Percentiles rank a stretch among this genome's conserved stretches.
Evolutionary conservation across 345 rosid species (phyloP).

Genomic region (Pugionium dolabratum): DNA sequence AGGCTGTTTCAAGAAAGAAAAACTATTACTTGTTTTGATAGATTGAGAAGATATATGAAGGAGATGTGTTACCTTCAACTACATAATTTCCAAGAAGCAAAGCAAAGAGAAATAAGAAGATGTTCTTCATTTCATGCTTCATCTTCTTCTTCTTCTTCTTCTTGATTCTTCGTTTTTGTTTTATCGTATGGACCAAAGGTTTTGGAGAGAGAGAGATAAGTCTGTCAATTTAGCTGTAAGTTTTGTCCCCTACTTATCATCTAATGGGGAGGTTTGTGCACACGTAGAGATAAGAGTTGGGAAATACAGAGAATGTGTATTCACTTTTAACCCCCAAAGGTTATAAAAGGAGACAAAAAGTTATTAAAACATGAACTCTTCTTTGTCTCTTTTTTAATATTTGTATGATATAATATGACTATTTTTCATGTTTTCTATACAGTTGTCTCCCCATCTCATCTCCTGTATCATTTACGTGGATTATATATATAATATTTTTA

Average conservation of each 20-base stretch:
- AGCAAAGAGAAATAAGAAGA: slow-evolving; percentile 47
- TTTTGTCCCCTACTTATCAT: slow-evolving; percentile 42
- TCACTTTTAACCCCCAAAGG: slow-evolving; percentile 15
- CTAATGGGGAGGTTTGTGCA: slow-evolving; percentile 33
- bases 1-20: slow-evolving; percentile 18
- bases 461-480: too few relatives aligned
- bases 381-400: too few relatives aligned
- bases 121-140: slow-evolving; percentile 34
- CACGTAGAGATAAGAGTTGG: slow-evolving; percentile 38
- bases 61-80: slow-evolving; percentile 27
- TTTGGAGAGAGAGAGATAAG: slow-evolving; percentile 44
- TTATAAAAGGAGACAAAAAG: too few relatives aligned
- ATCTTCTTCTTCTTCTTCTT: too few relatives aligned
- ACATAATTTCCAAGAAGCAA: slow-evolving; percentile 46
- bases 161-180: background rate
- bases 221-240: slow-evolving; percentile 35
- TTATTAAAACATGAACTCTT: too few relatives aligned
- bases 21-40: background rate
- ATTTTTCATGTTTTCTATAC: too few relatives aligned
- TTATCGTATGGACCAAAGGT: slow-evolving; percentile 45
- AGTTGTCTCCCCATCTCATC: too few relatives aligned
- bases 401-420: too few relatives aligned
- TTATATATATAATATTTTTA: too few relatives aligned
- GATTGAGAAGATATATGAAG: background rate
- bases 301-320: slow-evolving; percentile 19